Base-by-base conservation (phyloP, 2,329 filamentous ascomycete genomes). In the Cladosporium velox region DNA sequence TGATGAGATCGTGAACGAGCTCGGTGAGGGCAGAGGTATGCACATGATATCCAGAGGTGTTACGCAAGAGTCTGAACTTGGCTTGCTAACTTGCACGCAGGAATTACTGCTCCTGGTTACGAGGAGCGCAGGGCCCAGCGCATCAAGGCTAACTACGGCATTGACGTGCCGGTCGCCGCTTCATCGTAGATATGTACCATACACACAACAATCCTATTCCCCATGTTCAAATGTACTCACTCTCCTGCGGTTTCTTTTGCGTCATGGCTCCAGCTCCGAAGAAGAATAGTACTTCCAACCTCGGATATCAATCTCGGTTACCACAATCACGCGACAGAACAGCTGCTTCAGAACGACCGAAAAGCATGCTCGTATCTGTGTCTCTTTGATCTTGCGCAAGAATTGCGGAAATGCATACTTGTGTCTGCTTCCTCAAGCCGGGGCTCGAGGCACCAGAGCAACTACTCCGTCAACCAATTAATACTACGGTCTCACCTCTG, bases 21-120 rank as follows among this genome's bases (percentile, higher is more conserved):
- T 97, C 73, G 93, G 93, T 63, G 93, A 97, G 83, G 92, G 92
- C 71, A 87, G 93, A 86, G 92, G 92, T 94, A 85, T 75, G 57
- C 15, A 47, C 21, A 44, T 26, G 14, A 49, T 4, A 51, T 47
- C 4, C 21, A 15, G 54, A 38, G 32, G 7, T 21, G 7, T 32
- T 34, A 5, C 3, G 52, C 52, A 8, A 12, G 18, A 30, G 28
- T 10, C 18, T 41, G 32, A 34, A 26, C 21, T 3, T 26, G 18
- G 4, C 24, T 15, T 60, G 32, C 67, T 71, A 62, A 72, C 66
- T 44, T 26, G 2, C 24, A 2, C 8, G 21, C 72, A 97, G 93
- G 91, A 65, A 92, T 97, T 73, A 85, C 89, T 72, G 90, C 87
- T 49, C 89, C 91, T 18, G 92, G 92, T 61, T 97, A 95, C 77